Evolutionary conservation across 1,139 yeast genomes (phyloP).

Genomic region (Kluyveromyces sp.): DNA sequence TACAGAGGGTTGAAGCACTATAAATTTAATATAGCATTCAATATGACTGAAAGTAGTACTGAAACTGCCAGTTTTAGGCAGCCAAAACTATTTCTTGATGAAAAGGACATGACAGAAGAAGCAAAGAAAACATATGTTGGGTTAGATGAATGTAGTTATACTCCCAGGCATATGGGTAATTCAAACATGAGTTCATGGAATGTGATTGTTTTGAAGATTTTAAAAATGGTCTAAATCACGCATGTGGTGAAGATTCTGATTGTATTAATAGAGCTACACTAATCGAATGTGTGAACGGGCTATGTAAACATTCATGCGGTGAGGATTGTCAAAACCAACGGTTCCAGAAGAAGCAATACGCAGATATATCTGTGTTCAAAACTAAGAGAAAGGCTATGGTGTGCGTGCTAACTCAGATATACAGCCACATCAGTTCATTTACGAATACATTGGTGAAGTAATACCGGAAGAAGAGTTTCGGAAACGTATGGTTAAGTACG

Average conservation of each 20-base stretch:
- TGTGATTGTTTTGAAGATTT: conserved; percentile 63
- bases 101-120: conserved; percentile 59
- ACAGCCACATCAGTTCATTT: conserved; percentile 60
- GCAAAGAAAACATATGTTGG: conserved; percentile 53
- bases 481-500: conserved; percentile 67
- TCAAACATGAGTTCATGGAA: conserved; percentile 67
- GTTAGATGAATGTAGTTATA: conserved; percentile 54
- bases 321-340: conserved; percentile 77
- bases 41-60: conserved; percentile 1
- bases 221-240: conserved; percentile 41
- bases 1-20: neutral
- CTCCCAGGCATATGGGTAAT: conserved; percentile 50
- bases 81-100: conserved; percentile 36
- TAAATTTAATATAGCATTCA: too few relatives aligned
- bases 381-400: conserved; percentile 83
- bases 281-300: conserved; percentile 79
- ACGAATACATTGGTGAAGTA: conserved; percentile 93
- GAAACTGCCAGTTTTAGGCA: neutral
- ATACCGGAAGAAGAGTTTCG: conserved; percentile 70
- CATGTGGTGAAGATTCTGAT: conserved; percentile 81
- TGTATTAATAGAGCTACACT: conserved; percentile 90
- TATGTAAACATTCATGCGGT: conserved; percentile 57
- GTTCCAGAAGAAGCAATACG: conserved; percentile 69
- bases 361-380: conserved; percentile 64
- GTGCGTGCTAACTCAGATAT: conserved; percentile 60